These are phyloP conservation scores for Gryganskiella cystojenkinii DNA, from an alignment of 192 early-diverging fungal species.

Conservation along the genomic window DNA sequence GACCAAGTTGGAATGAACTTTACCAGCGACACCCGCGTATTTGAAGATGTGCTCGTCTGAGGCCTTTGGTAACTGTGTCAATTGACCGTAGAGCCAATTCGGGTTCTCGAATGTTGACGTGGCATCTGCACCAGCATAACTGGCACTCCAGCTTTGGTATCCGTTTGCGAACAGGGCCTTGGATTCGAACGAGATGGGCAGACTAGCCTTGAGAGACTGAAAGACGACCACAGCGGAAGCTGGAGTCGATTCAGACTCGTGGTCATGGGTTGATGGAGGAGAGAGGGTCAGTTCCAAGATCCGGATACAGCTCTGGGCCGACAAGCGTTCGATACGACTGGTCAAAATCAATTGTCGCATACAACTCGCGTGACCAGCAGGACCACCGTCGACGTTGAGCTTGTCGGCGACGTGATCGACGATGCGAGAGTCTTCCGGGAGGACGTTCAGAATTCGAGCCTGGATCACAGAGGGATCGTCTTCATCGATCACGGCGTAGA, in stretches of 20 bases:
- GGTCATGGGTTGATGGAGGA: not conserved
- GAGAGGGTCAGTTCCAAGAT: constrained; percentile 22
- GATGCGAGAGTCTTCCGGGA: no score
- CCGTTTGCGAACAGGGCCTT: constrained; percentile 58
- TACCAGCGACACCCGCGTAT: constrained; percentile 55
- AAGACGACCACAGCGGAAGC: not conserved
- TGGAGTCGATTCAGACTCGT: no score
- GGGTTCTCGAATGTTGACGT: constrained; percentile 52
- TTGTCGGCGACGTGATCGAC: not conserved
- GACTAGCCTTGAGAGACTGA: constrained; percentile 13
- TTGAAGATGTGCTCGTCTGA: constrained; percentile 50
- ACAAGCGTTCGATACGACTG: not conserved
- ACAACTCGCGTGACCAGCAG: no score
- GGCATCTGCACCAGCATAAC: constrained; percentile 46
- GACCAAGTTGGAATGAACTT: constrained; percentile 58
- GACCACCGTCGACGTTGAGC: not conserved
- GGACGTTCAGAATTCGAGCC: no score
- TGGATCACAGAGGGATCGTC: not conserved
- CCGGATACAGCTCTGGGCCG: constrained; percentile 10
- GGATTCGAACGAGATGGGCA: not conserved
- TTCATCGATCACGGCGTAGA: not conserved
- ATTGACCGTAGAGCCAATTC: constrained; percentile 28
- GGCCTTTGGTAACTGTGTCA: constrained; percentile 16
- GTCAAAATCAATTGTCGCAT: no score
- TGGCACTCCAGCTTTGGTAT: constrained; percentile 61